Percentiles rank a stretch among this genome's conserved stretches.
phyloP scores from a whole-genome alignment of 345 rosid species.

The Moricandia moricandioides region DNA sequence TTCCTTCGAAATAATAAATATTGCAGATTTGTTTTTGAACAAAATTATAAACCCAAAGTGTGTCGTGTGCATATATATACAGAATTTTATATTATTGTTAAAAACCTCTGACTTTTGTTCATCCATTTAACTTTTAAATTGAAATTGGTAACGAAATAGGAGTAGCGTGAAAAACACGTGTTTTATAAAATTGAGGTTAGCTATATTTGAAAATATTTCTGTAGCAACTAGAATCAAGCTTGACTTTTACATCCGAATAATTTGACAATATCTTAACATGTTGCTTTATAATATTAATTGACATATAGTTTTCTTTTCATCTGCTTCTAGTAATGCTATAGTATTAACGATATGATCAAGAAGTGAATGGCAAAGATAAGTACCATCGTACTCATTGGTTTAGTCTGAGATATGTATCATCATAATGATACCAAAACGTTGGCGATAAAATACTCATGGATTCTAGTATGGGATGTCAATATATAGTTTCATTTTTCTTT shows the following conservation, averaged over 20 bases:
- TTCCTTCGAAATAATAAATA: neutral
- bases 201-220: slow-evolving; percentile 21
- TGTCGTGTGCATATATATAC: neutral
- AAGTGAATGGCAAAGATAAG: neutral
- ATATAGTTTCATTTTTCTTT: neutral
- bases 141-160: neutral
- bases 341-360: neutral
- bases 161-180: slow-evolving; percentile 22
- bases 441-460: neutral
- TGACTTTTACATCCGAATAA: slow-evolving; percentile 24
- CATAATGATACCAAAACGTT: neutral
- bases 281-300: neutral
- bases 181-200: slow-evolving; percentile 23
- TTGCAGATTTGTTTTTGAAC: neutral
- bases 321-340: neutral
- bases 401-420: neutral
- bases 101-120: slow-evolving; percentile 19
- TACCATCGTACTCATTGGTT: neutral
- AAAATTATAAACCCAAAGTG: neutral
- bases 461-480: neutral
- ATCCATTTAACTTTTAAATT: slow-evolving; percentile 9
- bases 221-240: slow-evolving; percentile 12
- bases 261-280: slow-evolving; percentile 22
- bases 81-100: neutral
- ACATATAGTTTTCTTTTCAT: neutral